Percentiles rank a stretch among this genome's conserved stretches.
phyloP scores from a whole-genome alignment of 2,329 filamentous ascomycete genomes.

The Juglanconis oblonga region DNA sequence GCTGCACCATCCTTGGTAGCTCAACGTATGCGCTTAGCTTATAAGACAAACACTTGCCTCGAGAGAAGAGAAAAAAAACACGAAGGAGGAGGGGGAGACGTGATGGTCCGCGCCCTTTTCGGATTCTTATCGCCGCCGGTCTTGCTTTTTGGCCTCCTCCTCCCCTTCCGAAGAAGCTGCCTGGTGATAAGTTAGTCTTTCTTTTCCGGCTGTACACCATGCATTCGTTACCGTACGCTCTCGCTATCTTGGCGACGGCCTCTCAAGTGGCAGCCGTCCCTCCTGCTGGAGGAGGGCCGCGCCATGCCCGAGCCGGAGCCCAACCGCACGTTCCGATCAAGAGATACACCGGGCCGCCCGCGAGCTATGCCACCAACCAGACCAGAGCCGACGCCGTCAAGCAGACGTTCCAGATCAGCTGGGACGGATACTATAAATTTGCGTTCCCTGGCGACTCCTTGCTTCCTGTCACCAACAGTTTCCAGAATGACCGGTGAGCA shows the following conservation, averaged over 20 bases:
- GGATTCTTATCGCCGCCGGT: background rate
- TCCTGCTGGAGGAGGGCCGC: background rate
- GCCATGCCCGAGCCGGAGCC: background rate
- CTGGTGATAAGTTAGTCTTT: background rate
- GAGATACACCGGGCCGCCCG: conserved; percentile 9
- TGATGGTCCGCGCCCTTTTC: background rate
- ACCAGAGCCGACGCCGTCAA: conserved; percentile 59
- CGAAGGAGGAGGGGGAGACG: too few species aligned
- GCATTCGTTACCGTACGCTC: conserved; percentile 8
- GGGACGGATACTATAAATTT: conserved; percentile 70
- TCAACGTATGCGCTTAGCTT: background rate
- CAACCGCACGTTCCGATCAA: background rate
- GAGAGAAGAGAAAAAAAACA: background rate
- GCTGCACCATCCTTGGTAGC: background rate
- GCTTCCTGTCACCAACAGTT: conserved; percentile 62
- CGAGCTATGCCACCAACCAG: conserved; percentile 29
- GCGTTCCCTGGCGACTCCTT: conserved; percentile 79
- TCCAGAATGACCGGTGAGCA: conserved; percentile 65
- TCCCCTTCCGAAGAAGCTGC: background rate
- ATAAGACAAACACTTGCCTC: conserved; percentile 1
- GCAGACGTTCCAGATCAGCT: conserved; percentile 67
- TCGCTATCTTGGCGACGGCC: conserved; percentile 7
- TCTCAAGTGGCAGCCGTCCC: conserved; percentile 17
- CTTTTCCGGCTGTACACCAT: conserved; percentile 20
- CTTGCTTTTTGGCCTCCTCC: background rate